These are phyloP conservation scores for Tulasnella sp. DNA, from an alignment of 768 basidiomycete genomes.

Conservation along the genomic window DNA sequence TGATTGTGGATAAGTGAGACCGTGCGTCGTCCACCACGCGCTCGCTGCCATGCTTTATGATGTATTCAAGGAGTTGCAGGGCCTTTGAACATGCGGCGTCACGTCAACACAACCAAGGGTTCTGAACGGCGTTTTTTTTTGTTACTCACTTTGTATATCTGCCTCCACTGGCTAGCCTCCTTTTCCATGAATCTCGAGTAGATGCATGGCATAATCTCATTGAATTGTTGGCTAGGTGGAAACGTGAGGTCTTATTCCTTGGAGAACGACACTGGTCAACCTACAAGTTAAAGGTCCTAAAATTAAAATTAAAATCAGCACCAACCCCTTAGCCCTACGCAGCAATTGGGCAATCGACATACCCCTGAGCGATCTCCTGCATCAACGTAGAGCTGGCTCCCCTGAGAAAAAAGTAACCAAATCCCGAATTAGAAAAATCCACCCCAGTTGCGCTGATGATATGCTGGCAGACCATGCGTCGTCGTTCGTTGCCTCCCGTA, in stretches of 20 bases:
- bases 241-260: not conserved
- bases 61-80: conserved; percentile 86
- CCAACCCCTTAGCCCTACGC: not conserved
- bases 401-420: conserved; percentile 37
- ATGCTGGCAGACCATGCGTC: conserved; percentile 74
- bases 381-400: conserved; percentile 95
- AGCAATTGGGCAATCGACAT: conserved; percentile 27
- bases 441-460: not conserved
- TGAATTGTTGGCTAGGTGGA: conserved; percentile 76
- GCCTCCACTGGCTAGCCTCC: conserved; percentile 95
- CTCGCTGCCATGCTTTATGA: conserved; percentile 94
- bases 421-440: not conserved
- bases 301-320: not conserved
- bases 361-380: conserved; percentile 98
- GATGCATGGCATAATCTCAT: conserved; percentile 98
- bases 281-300: conserved; percentile 97
- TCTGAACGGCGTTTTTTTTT: not conserved
- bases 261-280: conserved; percentile 27
- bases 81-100: conserved; percentile 39
- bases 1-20: conserved; percentile 87
- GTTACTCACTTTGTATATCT: conserved; percentile 83
- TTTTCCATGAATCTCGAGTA: conserved; percentile 96
- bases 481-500: conserved; percentile 92
- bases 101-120: conserved; percentile 8
- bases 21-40: conserved; percentile 96